Base-by-base conservation (phyloP, 169 alveolate species). In the Plasmodium gonderi region DNA sequence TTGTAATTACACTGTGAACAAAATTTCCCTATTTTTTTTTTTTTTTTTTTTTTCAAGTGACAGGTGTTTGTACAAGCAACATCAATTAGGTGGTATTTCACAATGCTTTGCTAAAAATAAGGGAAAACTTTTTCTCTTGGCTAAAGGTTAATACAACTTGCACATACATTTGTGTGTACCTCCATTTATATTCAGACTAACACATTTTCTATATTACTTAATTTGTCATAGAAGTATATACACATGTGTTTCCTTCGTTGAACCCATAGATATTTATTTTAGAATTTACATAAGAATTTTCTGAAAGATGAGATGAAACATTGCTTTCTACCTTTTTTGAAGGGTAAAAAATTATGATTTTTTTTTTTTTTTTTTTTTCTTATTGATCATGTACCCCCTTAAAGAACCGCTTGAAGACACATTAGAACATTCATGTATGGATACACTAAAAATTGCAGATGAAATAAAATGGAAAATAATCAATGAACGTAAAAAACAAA, bases 381-480 rank as follows among this genome's bases (percentile, higher is more conserved):
- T 12, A 3, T 8, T 33, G 14, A 36, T 17, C 23, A 42, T 69
- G 23, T 42, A 33, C 3, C 23, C 49, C 49, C 5, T 42, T 69
- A 65, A 85, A 85, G 85, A 49, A 23, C 85, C 85, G 33, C 77
- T 23, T 31, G 87, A 38, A 49, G 33, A 36, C 44, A 54, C 44
- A 26, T 14, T 40, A 12, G 65, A 38, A 7, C 51, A 40, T 45
- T 26, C 40, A 2, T 54, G 44, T 65, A 23, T 38, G 67, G 92
- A 85, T 38, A 38, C 5, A 6, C 51, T 85, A n/a, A 40, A 72
- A 44, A 33, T 85, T 1, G 87, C 92, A 12, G 92, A 85, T 20
- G 65, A 78, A 8, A 67, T 75, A 42, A 85, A 85, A 75, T 31
- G 29, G 29, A 40, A 85, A 31, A 51, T 85, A 75, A 85, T 85